Base-by-base conservation (phyloP, 148 eudicot species). In the Tetragonia tetragonoides region DNA sequence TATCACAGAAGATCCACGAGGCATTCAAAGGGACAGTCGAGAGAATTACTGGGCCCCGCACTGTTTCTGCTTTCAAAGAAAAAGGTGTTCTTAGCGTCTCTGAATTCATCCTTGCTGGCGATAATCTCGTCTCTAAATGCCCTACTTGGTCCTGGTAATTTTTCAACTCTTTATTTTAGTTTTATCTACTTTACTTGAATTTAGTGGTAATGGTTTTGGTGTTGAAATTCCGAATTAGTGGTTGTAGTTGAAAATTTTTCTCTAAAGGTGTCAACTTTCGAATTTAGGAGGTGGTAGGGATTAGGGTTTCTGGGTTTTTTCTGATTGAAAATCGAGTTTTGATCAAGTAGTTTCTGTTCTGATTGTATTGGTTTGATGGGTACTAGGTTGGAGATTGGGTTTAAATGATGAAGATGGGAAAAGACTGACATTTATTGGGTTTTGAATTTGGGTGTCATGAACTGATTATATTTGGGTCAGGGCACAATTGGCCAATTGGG, bases 71-170 rank as follows among this genome's bases (percentile, higher is more conserved):
- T 6, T 95, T 92, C 86, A 95, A 92, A 23, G 99, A 95, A 77
- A 95, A 95, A 79, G 99, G 99, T 2, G 99, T 95, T n/a, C 92
- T 95, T 47, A 88, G 90, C 85, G 84, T 95, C 83, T 81, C 71
- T 73, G 99, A 95, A 70, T 95, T 95, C 83, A 62, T 92, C 67
- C 86, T 85, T 77, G 99, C 99, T 41, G 99, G 99, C 37, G 99
- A 95, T 54, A 95, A 95, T 79, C 97, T 95, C 70, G 97, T 95
- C 70, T 89, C 97, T 67, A 95, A 92, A 79, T 95, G 99, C 84
- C 99, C 99, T 71, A 95, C 99, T 64, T 95, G 99, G 99, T 92
- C 99, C 47, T 95, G 99, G 99, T 95, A 87, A 47, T n/a, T 24
- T n/a, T 39, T 24, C 34, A 46, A 46, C 5, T 71, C 41, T 67